A percentile compares a stretch with the other conserved stretches of the same genome.
phyloP scores from a whole-genome alignment of 306 rosid genomes.

The Glycine latifolia region DNA sequence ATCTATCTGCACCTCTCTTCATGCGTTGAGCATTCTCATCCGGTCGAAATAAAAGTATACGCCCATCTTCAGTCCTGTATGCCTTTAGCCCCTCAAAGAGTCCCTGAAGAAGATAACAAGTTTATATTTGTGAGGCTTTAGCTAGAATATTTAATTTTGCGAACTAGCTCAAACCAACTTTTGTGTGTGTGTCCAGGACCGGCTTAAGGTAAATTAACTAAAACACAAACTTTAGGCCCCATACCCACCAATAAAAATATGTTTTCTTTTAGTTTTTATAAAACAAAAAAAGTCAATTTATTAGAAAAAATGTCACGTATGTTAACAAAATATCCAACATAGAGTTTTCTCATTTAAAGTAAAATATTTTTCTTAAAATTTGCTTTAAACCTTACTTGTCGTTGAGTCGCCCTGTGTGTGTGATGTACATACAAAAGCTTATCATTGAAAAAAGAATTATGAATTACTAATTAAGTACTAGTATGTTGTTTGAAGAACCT shows the following conservation, averaged over 20 bases:
- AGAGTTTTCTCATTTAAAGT: too few relatives aligned
- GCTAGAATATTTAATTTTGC: neutral
- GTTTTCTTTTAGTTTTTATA: too few relatives aligned
- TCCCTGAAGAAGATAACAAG: conserved; percentile 50
- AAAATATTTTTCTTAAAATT: too few relatives aligned
- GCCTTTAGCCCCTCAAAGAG: conserved; percentile 78
- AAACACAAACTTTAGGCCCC: too few relatives aligned
- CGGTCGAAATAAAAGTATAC: conserved; percentile 60
- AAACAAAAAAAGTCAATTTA: too few relatives aligned
- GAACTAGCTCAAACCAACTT: neutral
- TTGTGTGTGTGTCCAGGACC: neutral
- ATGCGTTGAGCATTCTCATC: conserved; percentile 68
- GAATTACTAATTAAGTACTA: neutral
- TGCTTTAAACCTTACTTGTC: too few relatives aligned
- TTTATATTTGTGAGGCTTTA: neutral
- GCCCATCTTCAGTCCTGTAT: conserved; percentile 61
- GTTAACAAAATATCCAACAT: too few relatives aligned
- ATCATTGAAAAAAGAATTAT: neutral
- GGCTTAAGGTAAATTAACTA: too few relatives aligned
- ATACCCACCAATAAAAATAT: too few relatives aligned
- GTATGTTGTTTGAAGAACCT: conserved; percentile 47
- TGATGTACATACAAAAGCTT: neutral
- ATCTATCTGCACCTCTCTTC: conserved; percentile 68
- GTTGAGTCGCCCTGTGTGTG: neutral
- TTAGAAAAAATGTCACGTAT: too few relatives aligned